phyloP scores from a whole-genome alignment of 495 filamentous ascomycete species.

The Neurospora tetraspora region DNA sequence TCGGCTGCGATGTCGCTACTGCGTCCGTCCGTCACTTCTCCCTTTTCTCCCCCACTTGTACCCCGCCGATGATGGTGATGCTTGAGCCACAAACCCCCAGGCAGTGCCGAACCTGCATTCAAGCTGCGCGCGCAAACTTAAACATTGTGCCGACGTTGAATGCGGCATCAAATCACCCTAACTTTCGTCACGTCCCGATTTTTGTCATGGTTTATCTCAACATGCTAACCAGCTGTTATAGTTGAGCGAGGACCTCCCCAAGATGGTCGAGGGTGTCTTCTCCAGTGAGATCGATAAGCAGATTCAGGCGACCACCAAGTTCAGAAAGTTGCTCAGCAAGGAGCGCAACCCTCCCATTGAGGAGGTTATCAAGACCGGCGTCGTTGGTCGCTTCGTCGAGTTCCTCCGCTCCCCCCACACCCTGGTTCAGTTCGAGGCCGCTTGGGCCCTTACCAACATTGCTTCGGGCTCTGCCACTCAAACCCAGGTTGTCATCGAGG shows the following conservation, averaged over 20 bases:
- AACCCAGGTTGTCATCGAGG: constrained; percentile 98
- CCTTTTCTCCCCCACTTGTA: constrained; percentile 4
- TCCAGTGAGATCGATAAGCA: constrained; percentile 97
- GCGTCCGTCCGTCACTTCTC: neutral
- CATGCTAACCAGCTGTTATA: constrained; percentile 35
- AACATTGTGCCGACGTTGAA: neutral
- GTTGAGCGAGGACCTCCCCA: constrained; percentile 94
- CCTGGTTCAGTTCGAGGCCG: constrained; percentile 97
- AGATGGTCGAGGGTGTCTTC: constrained; percentile 97
- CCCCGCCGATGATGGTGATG: constrained; percentile 3
- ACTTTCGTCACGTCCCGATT: neutral
- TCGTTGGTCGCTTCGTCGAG: constrained; percentile 93
- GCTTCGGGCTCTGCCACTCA: constrained; percentile 94
- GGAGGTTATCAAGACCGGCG: constrained; percentile 97
- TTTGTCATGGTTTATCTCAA: neutral
- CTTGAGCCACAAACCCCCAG: neutral
- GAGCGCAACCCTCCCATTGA: constrained; percentile 99
- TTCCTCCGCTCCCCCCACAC: constrained; percentile 98
- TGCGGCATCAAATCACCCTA: neutral
- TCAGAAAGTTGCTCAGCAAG: constrained; percentile 94
- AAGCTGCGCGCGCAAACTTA: neutral
- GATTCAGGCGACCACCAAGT: constrained; percentile 98
- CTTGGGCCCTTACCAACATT: constrained; percentile 99
- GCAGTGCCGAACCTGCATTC: neutral
- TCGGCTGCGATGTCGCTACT: neutral